Conservation (phyloP, 169 alveolate species). For the Eimeria necatrix region DNA sequence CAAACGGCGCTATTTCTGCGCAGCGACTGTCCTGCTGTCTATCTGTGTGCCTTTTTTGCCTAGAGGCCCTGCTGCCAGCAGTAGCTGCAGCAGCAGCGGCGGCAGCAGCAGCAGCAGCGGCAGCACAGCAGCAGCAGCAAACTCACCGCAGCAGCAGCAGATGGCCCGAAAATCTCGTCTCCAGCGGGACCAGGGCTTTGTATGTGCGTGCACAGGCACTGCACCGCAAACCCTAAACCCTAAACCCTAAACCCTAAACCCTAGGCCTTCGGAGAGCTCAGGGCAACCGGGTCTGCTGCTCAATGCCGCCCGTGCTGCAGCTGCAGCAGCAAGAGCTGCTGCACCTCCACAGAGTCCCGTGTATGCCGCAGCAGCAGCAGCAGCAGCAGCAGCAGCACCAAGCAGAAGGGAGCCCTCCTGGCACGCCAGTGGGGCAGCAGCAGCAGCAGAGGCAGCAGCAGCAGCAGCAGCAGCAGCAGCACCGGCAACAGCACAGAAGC, state of each 20-base stretch:
- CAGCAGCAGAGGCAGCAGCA: neutral
- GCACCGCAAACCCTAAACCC: neutral
- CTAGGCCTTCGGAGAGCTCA: too few species aligned
- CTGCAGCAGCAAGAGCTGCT: neutral
- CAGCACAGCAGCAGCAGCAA: neutral
- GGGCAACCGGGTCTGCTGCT: too few species aligned
- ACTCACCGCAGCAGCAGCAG: neutral
- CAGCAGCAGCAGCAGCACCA: neutral
- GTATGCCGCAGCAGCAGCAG: neutral
- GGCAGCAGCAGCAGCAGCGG: too few species aligned
- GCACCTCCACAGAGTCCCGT: neutral
- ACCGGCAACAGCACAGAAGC: neutral
- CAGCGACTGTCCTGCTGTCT: too few species aligned
- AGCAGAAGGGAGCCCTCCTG: too few species aligned
- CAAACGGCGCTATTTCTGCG: too few species aligned
- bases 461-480: conserved; percentile 13
- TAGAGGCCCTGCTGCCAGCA: too few species aligned
- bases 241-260: neutral
- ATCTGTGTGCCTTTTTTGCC: too few species aligned
- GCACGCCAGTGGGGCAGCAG: neutral
- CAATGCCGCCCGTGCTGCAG: conserved; percentile 5
- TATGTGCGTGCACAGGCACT: neutral
- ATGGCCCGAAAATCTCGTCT: neutral
- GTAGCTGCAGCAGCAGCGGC: too few species aligned
- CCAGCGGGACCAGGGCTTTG: neutral